Evolutionary conservation across 306 rosid species (phyloP).

Genomic region (Hippophae rhamnoides): DNA sequence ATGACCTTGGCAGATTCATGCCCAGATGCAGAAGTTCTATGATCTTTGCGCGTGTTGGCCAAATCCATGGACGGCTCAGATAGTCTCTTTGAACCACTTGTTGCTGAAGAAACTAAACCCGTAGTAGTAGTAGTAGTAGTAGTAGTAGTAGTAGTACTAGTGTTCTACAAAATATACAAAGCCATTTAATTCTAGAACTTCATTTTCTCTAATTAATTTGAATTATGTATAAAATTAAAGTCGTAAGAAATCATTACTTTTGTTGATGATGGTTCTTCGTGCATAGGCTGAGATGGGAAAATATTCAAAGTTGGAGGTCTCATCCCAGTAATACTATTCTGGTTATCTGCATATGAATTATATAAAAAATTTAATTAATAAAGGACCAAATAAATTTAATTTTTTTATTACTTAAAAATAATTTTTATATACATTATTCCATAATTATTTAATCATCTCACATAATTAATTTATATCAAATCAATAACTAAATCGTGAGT

Average conservation of each 20-base stretch:
- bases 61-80: constrained; percentile 59
- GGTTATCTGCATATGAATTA: no score
- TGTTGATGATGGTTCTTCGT: constrained; percentile 57
- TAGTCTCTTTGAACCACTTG: constrained; percentile 54
- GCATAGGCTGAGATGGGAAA: constrained; percentile 97
- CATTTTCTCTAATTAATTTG: not conserved
- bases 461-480: no score
- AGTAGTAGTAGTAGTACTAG: constrained; percentile 20
- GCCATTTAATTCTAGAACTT: constrained; percentile 1
- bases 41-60: constrained; percentile 43
- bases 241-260: constrained; percentile 32
- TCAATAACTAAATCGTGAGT: no score
- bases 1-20: constrained; percentile 44
- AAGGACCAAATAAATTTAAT: no score
- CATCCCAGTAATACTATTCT: constrained; percentile 34
- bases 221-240: not conserved
- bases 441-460: no score
- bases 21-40: constrained; percentile 21
- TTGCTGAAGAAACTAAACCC: constrained; percentile 41
- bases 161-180: constrained; percentile 6
- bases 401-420: no score
- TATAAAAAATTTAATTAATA: no score
- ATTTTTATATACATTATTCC: no score
- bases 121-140: no score
- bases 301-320: constrained; percentile 94